Evolutionary conservation across 768 basidiomycete species (phyloP), one percentile per base, ranked within the genome.

Genomic region (Rubroboletus pulcherrimus): DNA sequence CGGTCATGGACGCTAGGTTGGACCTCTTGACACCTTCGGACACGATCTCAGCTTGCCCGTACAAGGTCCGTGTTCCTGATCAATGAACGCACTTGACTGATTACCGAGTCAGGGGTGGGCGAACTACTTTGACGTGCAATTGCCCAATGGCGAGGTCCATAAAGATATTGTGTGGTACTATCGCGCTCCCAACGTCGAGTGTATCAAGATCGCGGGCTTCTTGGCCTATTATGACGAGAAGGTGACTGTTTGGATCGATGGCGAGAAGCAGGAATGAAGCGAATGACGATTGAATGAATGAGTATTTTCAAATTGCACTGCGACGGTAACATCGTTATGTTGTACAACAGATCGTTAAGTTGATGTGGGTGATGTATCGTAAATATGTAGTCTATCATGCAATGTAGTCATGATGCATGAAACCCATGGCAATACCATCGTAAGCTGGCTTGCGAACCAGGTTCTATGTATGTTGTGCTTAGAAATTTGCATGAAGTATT

Each of bases 131-230:
- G 64, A 80, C 53, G 73, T 86, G 31, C 69, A 75, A 1, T 65
- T 81, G 45, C 73, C 78, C 7, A 70, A 75, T 3, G 78, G 77
- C 7, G 73, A 78, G 44, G 68, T 66, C 15, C 63, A 74, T 38
- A 71, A 81, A 31, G 76, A 84, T 51, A 66, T 85, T 5, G 79
- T 83, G 15, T 87, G 86, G 86, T 86, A 78, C 75, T 87, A 87
- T 67, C 78, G 76, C 29, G 74, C 75, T 38, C 78, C 85, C 0
- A 76, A 71, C 14, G 70, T 71, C 0, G 85, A 86, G 57, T 80
- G 80, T 39, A 70, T 75, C 4, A 73, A 68, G 21, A 77, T 86
- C 44, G 72, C 67, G 48, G 83, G 83, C 17, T 76, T 77, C 54
- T 68, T 82, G 7, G 79, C 83, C 0, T 86, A 85, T 65, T 84